Conservation (phyloP, 2,329 filamentous ascomycete genomes). For the Sporothrix variecibatus region DNA sequence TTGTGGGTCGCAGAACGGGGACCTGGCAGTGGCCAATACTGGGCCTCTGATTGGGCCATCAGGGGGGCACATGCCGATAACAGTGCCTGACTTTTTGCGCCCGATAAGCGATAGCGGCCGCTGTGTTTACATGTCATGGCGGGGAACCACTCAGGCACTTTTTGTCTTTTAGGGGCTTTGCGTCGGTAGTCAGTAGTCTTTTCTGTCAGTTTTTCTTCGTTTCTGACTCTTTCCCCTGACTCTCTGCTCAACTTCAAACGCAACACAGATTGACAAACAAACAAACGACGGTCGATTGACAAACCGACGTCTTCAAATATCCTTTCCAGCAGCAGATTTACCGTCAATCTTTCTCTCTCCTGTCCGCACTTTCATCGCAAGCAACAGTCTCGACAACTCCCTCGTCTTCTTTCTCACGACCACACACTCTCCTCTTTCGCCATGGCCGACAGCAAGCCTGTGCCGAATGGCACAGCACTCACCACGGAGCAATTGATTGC, state of each 20-base stretch:
- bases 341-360: neutral
- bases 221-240: neutral
- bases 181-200: neutral
- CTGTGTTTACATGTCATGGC: constrained; percentile 8
- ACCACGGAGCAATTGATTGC: constrained; percentile 18
- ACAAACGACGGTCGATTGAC: neutral
- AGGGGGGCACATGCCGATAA: neutral
- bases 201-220: too few relatives aligned
- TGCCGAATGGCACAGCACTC: neutral
- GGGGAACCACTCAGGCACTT: neutral
- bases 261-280: neutral
- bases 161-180: neutral
- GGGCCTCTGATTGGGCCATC: neutral
- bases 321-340: neutral
- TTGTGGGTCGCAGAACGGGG: neutral
- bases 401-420: neutral
- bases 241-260: neutral
- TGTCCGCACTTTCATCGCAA: neutral
- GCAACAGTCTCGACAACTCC: neutral
- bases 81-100: neutral
- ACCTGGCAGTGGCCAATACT: neutral
- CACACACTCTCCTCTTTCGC: neutral
- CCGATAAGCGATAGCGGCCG: constrained; percentile 4
- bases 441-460: constrained; percentile 22
- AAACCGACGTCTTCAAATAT: neutral